Conservation (phyloP, 1,284 basidiomycete genomes). For the Thecaphora thlaspeos region DNA sequence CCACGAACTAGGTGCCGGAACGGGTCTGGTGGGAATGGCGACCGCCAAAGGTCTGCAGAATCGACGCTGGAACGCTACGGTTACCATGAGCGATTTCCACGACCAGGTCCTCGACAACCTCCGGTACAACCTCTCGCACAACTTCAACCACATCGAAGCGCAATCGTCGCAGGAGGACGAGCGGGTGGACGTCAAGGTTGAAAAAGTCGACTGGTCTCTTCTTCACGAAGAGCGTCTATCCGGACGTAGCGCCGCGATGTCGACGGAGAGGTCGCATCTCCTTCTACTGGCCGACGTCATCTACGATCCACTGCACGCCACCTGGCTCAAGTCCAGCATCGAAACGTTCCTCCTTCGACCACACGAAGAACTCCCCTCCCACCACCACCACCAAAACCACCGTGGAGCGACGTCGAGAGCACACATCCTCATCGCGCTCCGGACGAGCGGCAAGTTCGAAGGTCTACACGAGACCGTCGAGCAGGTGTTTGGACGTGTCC, state of each 20-base stretch:
- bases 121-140: constrained; percentile 18
- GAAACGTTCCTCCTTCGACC: constrained; percentile 21
- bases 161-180: not conserved
- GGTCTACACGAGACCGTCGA: constrained; percentile 25
- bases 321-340: constrained; percentile 32
- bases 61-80: constrained; percentile 4
- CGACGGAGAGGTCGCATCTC: constrained; percentile 15
- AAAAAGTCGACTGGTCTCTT: constrained; percentile 27
- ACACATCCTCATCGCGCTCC: constrained; percentile 31
- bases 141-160: constrained; percentile 2
- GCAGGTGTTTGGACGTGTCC: constrained; percentile 16
- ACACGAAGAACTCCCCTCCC: too few species aligned
- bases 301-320: constrained; percentile 27
- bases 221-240: constrained; percentile 10
- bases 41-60: constrained; percentile 22
- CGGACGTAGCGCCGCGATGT: not conserved
- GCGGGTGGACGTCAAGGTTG: constrained; percentile 15
- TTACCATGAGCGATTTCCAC: constrained; percentile 37
- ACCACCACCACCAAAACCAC: too few species aligned
- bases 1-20: constrained; percentile 32
- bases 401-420: too few species aligned
- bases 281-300: constrained; percentile 31
- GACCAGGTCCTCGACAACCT: constrained; percentile 24
- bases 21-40: constrained; percentile 32
- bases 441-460: constrained; percentile 30